Percentiles rank a stretch among this genome's conserved stretches.
These are phyloP conservation scores for Saccharomycopsis synnaedendra DNA, from an alignment of 805 yeast genomes.

Conservation along the genomic window DNA sequence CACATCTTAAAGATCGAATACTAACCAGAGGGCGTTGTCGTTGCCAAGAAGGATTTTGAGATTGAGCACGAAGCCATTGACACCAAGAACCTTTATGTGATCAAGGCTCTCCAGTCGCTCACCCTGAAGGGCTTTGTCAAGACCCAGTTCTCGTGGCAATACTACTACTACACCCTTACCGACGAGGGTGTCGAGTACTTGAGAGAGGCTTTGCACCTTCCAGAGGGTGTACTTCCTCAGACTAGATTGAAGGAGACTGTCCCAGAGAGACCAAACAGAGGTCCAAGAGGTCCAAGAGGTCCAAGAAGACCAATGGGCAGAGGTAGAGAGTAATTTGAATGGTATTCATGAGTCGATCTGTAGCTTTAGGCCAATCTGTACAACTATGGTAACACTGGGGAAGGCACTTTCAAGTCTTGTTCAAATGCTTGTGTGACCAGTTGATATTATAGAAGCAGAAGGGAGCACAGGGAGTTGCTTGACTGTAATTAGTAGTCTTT, in stretches of 20 bases:
- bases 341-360: background rate
- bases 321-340: conserved; percentile 26
- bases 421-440: too few species aligned
- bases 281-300: conserved; percentile 34
- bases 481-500: too few species aligned
- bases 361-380: too few species aligned
- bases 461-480: too few species aligned
- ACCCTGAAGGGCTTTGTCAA: conserved; percentile 98
- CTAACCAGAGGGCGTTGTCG: conserved; percentile 92
- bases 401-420: too few species aligned
- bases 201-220: conserved; percentile 96
- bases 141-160: conserved; percentile 99
- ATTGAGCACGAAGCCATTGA: conserved; percentile 97
- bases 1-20: conserved; percentile 10
- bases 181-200: conserved; percentile 99
- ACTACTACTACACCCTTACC: conserved; percentile 99
- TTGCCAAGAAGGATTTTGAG: conserved; percentile 98
- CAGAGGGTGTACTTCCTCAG: conserved; percentile 97
- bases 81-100: conserved; percentile 94
- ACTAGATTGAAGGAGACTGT: conserved; percentile 94
- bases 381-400: too few species aligned
- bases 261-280: conserved; percentile 61
- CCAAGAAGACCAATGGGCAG: conserved; percentile 45
- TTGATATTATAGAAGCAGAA: too few species aligned
- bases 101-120: conserved; percentile 98